These are phyloP conservation scores for Hyaloscypha bicolor DNA, from an alignment of 495 filamentous ascomycete genomes.

Conservation along the genomic window DNA sequence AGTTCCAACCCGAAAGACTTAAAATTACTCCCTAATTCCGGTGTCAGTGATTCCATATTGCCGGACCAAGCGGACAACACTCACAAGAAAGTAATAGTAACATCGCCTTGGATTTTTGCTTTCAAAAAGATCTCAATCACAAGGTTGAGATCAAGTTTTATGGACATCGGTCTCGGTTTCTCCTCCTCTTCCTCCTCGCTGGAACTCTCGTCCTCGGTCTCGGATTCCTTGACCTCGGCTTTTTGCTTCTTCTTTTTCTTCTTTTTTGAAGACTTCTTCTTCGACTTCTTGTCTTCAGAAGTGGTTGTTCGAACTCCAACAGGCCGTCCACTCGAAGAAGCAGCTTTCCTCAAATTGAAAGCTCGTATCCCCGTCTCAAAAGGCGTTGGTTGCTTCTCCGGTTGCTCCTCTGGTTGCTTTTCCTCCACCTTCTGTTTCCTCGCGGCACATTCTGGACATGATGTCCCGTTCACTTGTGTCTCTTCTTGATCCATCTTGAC, in stretches of 20 bases:
- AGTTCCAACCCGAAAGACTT: not conserved
- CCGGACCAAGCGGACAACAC: not conserved
- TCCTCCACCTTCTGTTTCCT: not conserved
- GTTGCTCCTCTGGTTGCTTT: not conserved
- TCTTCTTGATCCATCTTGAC: not conserved
- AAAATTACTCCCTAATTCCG: not conserved
- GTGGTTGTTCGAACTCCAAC: conserved; percentile 11
- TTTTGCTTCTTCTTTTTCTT: conserved; percentile 15
- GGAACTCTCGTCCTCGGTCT: conserved; percentile 4
- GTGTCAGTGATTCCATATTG: not conserved
- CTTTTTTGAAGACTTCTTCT: conserved; percentile 11
- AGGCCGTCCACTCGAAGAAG: conserved; percentile 20
- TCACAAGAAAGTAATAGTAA: conserved; percentile 77
- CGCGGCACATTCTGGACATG: conserved; percentile 4
- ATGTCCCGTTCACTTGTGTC: not conserved
- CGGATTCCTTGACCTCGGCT: conserved; percentile 19
- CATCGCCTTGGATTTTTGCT: conserved; percentile 84
- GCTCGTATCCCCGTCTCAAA: conserved; percentile 28
- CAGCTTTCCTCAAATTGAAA: conserved; percentile 28
- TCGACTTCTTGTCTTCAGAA: conserved; percentile 5
- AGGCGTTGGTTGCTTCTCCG: not conserved
- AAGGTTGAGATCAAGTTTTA: conserved; percentile 78
- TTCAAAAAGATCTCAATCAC: conserved; percentile 83
- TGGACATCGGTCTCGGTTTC: conserved; percentile 43
- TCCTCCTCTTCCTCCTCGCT: conserved; percentile 19